phyloP scores from a whole-genome alignment of 2,329 filamentous ascomycete genomes.

The Fusarium marasasianum region DNA sequence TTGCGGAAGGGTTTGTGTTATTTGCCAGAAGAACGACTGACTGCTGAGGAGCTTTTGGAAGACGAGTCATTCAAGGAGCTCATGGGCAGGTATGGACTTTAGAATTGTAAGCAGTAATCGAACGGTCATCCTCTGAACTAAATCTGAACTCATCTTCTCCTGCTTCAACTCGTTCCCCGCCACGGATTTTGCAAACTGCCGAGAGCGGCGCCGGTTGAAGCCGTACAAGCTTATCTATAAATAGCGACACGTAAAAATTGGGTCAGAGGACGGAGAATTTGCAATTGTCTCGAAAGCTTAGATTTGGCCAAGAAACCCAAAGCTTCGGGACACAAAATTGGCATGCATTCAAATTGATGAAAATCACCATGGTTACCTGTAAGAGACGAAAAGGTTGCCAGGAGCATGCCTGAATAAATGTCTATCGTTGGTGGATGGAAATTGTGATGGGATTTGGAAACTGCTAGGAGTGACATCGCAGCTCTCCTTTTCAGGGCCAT shows the following conservation, averaged over 20 bases:
- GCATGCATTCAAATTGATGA: fast-evolving
- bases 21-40: too few relatives aligned
- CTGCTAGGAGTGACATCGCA: neutral
- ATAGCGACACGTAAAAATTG: neutral
- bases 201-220: neutral
- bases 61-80: too few relatives aligned
- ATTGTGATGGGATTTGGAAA: too few relatives aligned
- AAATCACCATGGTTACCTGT: neutral
- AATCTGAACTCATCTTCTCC: too few relatives aligned
- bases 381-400: fast-evolving
- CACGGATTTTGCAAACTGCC: too few relatives aligned
- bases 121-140: too few relatives aligned
- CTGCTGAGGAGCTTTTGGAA: too few relatives aligned
- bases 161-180: too few relatives aligned
- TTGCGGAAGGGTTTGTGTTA: too few relatives aligned
- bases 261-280: neutral
- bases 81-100: too few relatives aligned
- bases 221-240: neutral
- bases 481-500: too few relatives aligned
- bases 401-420: fast-evolving
- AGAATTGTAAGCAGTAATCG: too few relatives aligned
- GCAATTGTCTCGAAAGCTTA: neutral
- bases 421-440: fast-evolving
- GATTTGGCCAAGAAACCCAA: neutral
- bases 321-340: neutral